A percentile compares a stretch with the other conserved stretches of the same genome.
phyloP scores from a whole-genome alignment of 2,329 filamentous ascomycete species.

The Leptographium lundbergii region DNA sequence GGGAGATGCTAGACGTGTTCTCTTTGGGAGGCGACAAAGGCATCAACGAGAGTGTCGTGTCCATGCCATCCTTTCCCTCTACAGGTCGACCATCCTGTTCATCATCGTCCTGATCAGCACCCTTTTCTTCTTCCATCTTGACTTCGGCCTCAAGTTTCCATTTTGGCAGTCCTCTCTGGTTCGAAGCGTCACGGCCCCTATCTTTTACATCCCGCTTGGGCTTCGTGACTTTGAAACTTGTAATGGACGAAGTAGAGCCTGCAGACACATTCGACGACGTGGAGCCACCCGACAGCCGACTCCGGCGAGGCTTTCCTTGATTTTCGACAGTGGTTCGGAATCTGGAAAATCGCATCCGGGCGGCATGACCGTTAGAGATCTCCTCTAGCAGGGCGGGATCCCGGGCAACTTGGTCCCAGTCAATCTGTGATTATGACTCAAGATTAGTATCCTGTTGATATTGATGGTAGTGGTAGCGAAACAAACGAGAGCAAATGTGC shows the following conservation, averaged over 20 bases:
- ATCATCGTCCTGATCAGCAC: neutral
- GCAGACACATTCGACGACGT: neutral
- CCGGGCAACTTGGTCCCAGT: constrained; percentile 44
- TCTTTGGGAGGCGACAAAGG: neutral
- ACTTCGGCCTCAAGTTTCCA: neutral
- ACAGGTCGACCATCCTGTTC: neutral
- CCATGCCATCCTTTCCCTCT: neutral
- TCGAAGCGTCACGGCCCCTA: neutral
- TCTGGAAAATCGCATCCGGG: constrained; percentile 46
- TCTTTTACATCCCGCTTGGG: constrained; percentile 24
- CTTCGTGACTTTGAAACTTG: constrained; percentile 34
- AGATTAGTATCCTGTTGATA: neutral
- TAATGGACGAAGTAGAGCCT: constrained; percentile 11
- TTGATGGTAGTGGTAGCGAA: neutral
- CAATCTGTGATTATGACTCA: constrained; percentile 30
- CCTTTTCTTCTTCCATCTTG: neutral
- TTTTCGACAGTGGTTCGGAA: constrained; percentile 31
- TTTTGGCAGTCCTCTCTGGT: neutral
- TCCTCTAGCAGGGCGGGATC: constrained; percentile 39
- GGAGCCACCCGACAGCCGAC: neutral
- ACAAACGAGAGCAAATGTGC: neutral
- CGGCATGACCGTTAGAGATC: constrained; percentile 48
- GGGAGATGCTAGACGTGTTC: neutral
- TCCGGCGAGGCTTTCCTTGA: neutral
- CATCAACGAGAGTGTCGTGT: neutral